phyloP scores from a whole-genome alignment of 2,329 filamentous ascomycete species.

The Pezicula rhizophila region DNA sequence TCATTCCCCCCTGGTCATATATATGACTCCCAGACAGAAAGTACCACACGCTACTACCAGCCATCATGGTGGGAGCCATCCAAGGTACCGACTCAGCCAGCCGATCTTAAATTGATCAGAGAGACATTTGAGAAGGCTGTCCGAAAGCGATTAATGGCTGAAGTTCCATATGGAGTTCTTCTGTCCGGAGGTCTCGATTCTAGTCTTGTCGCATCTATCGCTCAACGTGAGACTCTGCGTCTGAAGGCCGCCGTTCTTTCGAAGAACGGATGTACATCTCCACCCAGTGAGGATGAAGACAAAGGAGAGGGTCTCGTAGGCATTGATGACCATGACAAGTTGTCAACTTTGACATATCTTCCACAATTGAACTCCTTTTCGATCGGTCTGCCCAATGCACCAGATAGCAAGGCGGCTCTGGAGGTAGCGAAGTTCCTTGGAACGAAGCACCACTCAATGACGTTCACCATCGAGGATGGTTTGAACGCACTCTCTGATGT shows the following conservation, averaged over 20 bases:
- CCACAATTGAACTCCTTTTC: constrained; percentile 98
- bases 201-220: constrained; percentile 89
- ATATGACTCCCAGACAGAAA: constrained; percentile 87
- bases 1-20: constrained; percentile 92
- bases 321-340: constrained; percentile 85
- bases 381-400: constrained; percentile 87
- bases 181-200: constrained; percentile 95
- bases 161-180: constrained; percentile 94
- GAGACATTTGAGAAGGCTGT: constrained; percentile 84
- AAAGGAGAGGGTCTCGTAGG: constrained; percentile 74
- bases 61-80: constrained; percentile 86
- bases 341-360: constrained; percentile 84
- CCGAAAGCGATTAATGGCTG: constrained; percentile 95
- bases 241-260: constrained; percentile 59
- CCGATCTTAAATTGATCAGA: constrained; percentile 79
- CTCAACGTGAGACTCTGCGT: constrained; percentile 82
- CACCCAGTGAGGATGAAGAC: constrained; percentile 44
- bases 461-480: constrained; percentile 95
- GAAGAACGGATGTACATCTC: constrained; percentile 39
- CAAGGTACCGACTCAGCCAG: constrained; percentile 70
- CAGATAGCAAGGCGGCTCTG: constrained; percentile 84
- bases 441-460: constrained; percentile 97
- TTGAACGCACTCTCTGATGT: constrained; percentile 95
- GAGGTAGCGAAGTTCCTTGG: constrained; percentile 96
- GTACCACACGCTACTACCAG: constrained; percentile 82